Evolutionary conservation across 1,139 yeast species (phyloP), one percentile per base, ranked within the genome.

Genomic region (Sugiyamaella grinbergsii): DNA sequence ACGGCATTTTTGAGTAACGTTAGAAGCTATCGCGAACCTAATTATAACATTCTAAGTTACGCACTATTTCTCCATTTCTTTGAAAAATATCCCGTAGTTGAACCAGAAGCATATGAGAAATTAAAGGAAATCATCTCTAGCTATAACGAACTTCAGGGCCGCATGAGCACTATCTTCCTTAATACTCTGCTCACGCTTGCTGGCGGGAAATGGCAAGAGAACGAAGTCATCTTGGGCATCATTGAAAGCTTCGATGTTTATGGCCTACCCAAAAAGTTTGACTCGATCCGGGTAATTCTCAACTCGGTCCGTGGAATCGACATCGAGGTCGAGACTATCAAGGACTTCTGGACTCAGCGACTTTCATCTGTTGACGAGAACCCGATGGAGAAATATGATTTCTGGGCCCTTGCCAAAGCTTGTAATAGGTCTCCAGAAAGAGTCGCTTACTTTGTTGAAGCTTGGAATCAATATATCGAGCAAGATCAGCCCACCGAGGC

Each of bases 101-200:
- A 79, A 49, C 72, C 71, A 6, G 81, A 79, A 56, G 85, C 91
- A 1, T 77, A 83, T 55, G 69, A 66, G 46, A 74, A 78, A 58
- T 77, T 90, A 58, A 80, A 80, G 60, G 74, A 78, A 33, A 67
- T 85, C 36, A 82, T 87, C 55, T 68, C 76, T 26, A 71, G 75
- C 33, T 85, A 85, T 67, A 77, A 80, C 46, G 74, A 74, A 42
- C 72, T 79, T 56, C 81, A 81, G 62, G 73, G 79, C 18, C 73
- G 82, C 52, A 90, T 85, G 66, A 89, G 87, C 65, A 81, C 87
- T 2, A 41, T 67, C 20, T 85, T 90, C 62, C 78, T 89, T 66
- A 90, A 90, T 69, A 85, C 89, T 26, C 74, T 88, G 49, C 74
- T 89, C 52, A 79, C 90, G 36, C 83, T 83, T 61, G 76, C 81